Conservation (phyloP, 1,139 yeast species). For the Sugiyamaella novakii region DNA sequence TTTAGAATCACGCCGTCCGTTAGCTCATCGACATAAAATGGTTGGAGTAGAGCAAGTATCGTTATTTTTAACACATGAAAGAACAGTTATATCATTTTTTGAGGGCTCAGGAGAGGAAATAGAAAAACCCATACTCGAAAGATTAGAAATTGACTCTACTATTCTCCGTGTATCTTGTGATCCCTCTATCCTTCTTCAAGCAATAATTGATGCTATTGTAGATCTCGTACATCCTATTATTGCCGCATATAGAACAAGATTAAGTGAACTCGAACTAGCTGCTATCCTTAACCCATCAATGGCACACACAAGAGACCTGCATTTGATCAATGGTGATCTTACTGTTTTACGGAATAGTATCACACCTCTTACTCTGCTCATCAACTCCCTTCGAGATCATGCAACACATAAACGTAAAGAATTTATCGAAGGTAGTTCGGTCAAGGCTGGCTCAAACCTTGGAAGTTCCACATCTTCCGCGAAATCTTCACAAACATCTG, state of each 20-base stretch:
- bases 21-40: constrained; percentile 47
- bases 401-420: constrained; percentile 5
- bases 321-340: constrained; percentile 54
- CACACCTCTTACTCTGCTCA: constrained; percentile 49
- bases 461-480: neutral
- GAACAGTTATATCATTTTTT: constrained; percentile 55
- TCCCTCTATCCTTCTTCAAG: constrained; percentile 53
- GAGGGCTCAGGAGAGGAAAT: constrained; percentile 56
- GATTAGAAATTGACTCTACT: constrained; percentile 50
- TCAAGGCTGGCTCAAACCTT: neutral
- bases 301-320: constrained; percentile 53
- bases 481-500: neutral
- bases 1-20: constrained; percentile 50
- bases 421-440: neutral
- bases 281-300: constrained; percentile 53
- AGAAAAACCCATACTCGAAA: constrained; percentile 51
- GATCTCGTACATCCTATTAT: constrained; percentile 63
- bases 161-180: constrained; percentile 53
- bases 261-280: constrained; percentile 53
- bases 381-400: constrained; percentile 48
- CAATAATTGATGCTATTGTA: constrained; percentile 55
- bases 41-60: constrained; percentile 61
- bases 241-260: constrained; percentile 54
- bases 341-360: constrained; percentile 49
- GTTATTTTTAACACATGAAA: constrained; percentile 48